Percentiles rank a stretch among this genome's conserved stretches.
These are phyloP conservation scores for Picea engelmannii DNA, from an alignment of 83 land plant species.

Conservation along the genomic window DNA sequence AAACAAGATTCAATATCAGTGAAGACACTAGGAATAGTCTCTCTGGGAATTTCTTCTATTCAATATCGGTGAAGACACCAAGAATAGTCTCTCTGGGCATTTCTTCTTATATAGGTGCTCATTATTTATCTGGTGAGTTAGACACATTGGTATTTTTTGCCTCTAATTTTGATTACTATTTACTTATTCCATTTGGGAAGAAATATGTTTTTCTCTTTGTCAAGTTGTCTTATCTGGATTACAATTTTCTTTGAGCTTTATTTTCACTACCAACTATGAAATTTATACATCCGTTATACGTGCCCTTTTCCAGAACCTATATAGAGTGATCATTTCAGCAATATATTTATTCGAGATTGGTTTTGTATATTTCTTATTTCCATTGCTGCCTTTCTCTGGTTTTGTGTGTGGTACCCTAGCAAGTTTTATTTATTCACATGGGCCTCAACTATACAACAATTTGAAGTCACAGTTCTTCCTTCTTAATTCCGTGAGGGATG, in stretches of 20 bases:
- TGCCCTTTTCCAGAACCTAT: not conserved
- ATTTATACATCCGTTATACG: not conserved
- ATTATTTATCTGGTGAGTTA: too few species aligned
- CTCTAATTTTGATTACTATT: too few species aligned
- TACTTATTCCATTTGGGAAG: too few species aligned
- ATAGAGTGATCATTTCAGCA: not conserved
- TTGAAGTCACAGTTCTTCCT: conserved; percentile 4
- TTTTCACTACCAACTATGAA: not conserved
- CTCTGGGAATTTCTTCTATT: too few species aligned
- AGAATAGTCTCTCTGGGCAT: too few species aligned
- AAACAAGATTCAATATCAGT: not conserved
- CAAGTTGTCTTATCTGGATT: conserved; percentile 1
- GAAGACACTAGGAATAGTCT: too few species aligned
- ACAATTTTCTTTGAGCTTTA: conserved; percentile 4
- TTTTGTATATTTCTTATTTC: not conserved
- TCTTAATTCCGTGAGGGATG: not conserved
- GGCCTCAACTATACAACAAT: not conserved
- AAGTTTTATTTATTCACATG: conserved; percentile 1
- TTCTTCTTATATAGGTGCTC: too few species aligned
- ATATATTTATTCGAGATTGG: not conserved
- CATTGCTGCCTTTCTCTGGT: not conserved
- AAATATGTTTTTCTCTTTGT: not conserved
- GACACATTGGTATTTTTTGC: too few species aligned
- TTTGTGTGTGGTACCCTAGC: not conserved
- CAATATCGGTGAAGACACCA: too few species aligned